Evolutionary conservation across 805 yeast genomes (phyloP).

Genomic region (Ogataea glucozyma): DNA sequence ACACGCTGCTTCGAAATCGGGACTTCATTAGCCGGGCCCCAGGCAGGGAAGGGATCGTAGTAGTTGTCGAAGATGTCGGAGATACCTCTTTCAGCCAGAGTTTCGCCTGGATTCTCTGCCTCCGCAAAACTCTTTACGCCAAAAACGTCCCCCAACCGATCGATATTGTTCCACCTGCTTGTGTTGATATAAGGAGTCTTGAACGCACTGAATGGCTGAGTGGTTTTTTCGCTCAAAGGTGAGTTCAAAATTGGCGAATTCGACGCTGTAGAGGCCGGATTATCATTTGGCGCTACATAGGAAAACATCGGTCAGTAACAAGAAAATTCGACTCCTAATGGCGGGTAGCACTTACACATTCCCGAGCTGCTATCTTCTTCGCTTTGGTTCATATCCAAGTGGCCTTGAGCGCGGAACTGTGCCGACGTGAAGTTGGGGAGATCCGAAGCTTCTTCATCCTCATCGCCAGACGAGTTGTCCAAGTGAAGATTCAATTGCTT

Average conservation of each 20-base stretch:
- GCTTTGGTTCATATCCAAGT: slow-evolving; percentile 7
- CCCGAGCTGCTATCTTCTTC: slow-evolving; percentile 17
- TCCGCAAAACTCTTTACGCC: slow-evolving; percentile 33
- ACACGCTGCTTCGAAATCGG: slow-evolving; percentile 58
- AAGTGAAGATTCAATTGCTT: slow-evolving; percentile 22
- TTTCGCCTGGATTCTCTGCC: slow-evolving; percentile 36
- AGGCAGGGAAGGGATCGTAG: slow-evolving; percentile 56
- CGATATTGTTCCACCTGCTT: slow-evolving; percentile 45
- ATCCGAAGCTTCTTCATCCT: slow-evolving; percentile 14
- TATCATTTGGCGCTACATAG: slow-evolving; percentile 23
- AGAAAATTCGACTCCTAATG: not conserved
- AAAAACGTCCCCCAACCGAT: slow-evolving; percentile 34
- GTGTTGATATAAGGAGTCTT: slow-evolving; percentile 46
- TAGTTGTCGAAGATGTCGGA: slow-evolving; percentile 44
- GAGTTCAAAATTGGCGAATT: slow-evolving; percentile 27
- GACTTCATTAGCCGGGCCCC: slow-evolving; percentile 42
- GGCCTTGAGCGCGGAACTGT: slow-evolving; percentile 7
- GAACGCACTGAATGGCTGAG: slow-evolving; percentile 43
- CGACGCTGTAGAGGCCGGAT: slow-evolving; percentile 13
- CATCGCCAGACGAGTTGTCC: slow-evolving; percentile 23
- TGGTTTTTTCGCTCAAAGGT: slow-evolving; percentile 31
- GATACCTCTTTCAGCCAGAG: slow-evolving; percentile 34
- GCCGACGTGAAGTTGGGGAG: slow-evolving; percentile 6
- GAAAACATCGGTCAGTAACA: slow-evolving; percentile 10
- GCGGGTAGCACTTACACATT: slow-evolving; percentile 19